Conservation (phyloP, 169 alveolate genomes). For the Toxoplasma gondii region DNA sequence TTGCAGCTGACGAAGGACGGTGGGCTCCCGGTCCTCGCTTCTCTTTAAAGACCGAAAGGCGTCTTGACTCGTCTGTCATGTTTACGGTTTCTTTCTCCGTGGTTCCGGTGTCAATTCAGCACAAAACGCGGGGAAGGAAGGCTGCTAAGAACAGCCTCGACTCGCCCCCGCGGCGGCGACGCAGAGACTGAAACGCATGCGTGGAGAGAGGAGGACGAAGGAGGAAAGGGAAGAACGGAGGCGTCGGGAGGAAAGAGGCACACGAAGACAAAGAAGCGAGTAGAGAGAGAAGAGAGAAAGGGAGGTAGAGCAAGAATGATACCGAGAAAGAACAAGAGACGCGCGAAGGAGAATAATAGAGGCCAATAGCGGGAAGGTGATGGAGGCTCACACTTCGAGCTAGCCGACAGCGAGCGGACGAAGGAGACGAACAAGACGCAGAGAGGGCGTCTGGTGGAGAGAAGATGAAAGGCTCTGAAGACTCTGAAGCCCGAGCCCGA, state of each 20-base stretch:
- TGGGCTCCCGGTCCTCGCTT: no score
- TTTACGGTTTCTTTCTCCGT: no score
- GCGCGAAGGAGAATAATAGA: neutral
- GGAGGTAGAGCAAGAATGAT: neutral
- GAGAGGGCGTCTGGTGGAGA: neutral
- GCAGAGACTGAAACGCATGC: no score
- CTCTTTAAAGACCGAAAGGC: no score
- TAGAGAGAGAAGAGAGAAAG: neutral
- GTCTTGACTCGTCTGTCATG: no score
- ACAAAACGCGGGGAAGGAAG: no score
- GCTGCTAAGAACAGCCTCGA: no score
- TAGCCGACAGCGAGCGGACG: neutral
- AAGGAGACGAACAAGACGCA: neutral
- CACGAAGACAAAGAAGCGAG: neutral
- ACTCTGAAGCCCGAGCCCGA: neutral
- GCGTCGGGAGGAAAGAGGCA: neutral
- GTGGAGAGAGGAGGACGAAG: no score
- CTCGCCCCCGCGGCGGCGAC: no score
- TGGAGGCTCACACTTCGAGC: neutral
- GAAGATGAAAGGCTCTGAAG: neutral
- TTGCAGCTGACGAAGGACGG: no score
- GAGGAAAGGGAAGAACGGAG: no score
- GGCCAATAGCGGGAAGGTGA: neutral
- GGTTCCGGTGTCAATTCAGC: no score
- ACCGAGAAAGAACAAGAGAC: neutral